phyloP scores from a whole-genome alignment of 2,329 filamentous ascomycete species.

The Trichophyton rubrum region DNA sequence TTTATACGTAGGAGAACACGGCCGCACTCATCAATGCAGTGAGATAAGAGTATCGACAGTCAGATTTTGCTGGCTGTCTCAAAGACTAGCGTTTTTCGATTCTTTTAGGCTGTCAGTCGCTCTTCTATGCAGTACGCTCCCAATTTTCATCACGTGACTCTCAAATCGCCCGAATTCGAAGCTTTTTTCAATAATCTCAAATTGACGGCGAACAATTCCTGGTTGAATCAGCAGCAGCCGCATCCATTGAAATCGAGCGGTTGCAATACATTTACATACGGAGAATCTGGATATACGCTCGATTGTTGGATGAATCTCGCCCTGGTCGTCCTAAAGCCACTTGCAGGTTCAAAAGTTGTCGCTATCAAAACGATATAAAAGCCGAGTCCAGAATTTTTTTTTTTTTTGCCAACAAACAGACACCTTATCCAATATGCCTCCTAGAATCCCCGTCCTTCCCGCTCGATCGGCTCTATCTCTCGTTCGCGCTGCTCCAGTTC shows the following conservation, averaged over 20 bases:
- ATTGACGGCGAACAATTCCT: background rate
- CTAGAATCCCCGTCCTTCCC: slow-evolving; percentile 8
- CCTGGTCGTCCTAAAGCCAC: background rate
- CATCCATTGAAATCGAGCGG: background rate
- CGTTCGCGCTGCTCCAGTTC: slow-evolving; percentile 4
- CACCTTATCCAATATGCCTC: slow-evolving; percentile 7
- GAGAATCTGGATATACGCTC: background rate
- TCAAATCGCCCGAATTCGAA: background rate
- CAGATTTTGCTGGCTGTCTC: no score
- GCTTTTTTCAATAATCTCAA: background rate
- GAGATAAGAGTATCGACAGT: no score
- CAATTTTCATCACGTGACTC: background rate
- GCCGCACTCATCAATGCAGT: no score
- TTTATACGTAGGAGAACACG: no score
- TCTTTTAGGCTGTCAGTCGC: no score
- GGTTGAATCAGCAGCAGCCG: background rate
- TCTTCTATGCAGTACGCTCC: background rate
- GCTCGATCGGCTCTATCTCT: background rate
- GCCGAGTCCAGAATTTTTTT: background rate
- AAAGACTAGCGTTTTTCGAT: no score
- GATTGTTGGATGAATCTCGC: background rate
- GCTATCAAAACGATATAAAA: background rate
- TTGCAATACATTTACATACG: background rate
- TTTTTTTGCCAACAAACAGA: background rate
- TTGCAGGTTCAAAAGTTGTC: background rate